Percentiles rank a stretch among this genome's conserved stretches.
Evolutionary conservation across 2,329 filamentous ascomycete genomes (phyloP).

Genomic region (Acrocalymma vagum): DNA sequence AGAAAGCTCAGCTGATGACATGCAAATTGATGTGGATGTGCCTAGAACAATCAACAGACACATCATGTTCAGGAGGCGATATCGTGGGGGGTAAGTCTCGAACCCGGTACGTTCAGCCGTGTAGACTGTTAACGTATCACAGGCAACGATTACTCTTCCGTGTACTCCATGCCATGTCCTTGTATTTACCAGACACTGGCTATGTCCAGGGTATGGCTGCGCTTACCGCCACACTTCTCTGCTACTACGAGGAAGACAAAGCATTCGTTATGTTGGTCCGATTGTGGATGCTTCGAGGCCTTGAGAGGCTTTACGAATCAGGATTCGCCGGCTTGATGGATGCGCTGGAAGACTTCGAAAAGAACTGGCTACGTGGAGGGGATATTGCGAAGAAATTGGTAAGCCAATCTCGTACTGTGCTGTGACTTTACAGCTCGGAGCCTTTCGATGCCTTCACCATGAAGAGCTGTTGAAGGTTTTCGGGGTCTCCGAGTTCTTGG

Average conservation of each 20-base stretch:
- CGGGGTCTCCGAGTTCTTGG: constrained; percentile 12
- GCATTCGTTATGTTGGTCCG: constrained; percentile 97
- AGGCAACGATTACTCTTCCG: constrained; percentile 87
- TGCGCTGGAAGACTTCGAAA: constrained; percentile 84
- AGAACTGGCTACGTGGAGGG: constrained; percentile 78
- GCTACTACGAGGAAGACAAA: constrained; percentile 95
- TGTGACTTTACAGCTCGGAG: neutral
- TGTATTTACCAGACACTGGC: constrained; percentile 89
- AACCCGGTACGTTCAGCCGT: too few relatives aligned
- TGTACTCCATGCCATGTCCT: constrained; percentile 87
- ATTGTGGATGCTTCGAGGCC: constrained; percentile 86
- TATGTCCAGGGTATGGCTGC: constrained; percentile 99
- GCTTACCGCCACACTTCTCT: constrained; percentile 88
- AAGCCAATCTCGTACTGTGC: constrained; percentile 47
- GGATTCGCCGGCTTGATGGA: constrained; percentile 89
- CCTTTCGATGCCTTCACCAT: too few relatives aligned
- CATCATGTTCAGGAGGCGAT: constrained; percentile 95
- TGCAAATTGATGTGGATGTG: constrained; percentile 97
- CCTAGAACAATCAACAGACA: constrained; percentile 93
- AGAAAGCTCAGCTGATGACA: constrained; percentile 83
- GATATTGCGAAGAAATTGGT: constrained; percentile 84
- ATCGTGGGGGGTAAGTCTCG: constrained; percentile 76
- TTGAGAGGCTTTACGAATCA: constrained; percentile 82
- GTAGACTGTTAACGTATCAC: constrained; percentile 20
- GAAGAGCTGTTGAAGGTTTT: too few relatives aligned